These are phyloP conservation scores for Boletus vermiculosoides DNA, from an alignment of 768 basidiomycete species.

Conservation along the genomic window DNA sequence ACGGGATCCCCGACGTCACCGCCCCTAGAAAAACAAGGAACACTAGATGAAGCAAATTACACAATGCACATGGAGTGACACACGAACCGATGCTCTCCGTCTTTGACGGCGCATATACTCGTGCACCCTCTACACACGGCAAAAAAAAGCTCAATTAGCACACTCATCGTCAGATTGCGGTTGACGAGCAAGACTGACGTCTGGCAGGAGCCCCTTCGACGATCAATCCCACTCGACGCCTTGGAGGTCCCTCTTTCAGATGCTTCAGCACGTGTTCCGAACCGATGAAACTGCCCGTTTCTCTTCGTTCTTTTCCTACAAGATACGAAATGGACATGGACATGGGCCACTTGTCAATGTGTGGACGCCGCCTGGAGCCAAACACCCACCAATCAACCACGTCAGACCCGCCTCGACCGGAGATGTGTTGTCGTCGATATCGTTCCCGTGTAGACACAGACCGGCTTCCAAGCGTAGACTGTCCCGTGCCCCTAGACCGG, in stretches of 20 bases:
- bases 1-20: constrained; percentile 95
- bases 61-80: constrained; percentile 1
- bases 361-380: background rate
- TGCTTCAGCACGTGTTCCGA: constrained; percentile 70
- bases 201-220: constrained; percentile 86
- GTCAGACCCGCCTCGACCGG: constrained; percentile 89
- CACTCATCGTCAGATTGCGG: background rate
- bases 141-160: constrained; percentile 1
- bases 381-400: constrained; percentile 84
- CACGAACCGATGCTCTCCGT: constrained; percentile 60
- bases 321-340: background rate
- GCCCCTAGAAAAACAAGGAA: constrained; percentile 42
- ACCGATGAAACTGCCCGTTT: constrained; percentile 74
- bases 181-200: constrained; percentile 43
- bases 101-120: constrained; percentile 58
- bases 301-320: constrained; percentile 79
- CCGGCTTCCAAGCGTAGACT: constrained; percentile 94
- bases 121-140: constrained; percentile 67
- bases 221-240: constrained; percentile 77
- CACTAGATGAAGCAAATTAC: background rate
- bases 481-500: constrained; percentile 91
- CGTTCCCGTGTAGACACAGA: constrained; percentile 95
- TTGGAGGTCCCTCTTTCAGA: constrained; percentile 73
- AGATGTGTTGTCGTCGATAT: constrained; percentile 81
- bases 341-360: background rate